These are phyloP conservation scores for Geotrichum macrosporum DNA, from an alignment of 1,139 yeast species.

Conservation along the genomic window DNA sequence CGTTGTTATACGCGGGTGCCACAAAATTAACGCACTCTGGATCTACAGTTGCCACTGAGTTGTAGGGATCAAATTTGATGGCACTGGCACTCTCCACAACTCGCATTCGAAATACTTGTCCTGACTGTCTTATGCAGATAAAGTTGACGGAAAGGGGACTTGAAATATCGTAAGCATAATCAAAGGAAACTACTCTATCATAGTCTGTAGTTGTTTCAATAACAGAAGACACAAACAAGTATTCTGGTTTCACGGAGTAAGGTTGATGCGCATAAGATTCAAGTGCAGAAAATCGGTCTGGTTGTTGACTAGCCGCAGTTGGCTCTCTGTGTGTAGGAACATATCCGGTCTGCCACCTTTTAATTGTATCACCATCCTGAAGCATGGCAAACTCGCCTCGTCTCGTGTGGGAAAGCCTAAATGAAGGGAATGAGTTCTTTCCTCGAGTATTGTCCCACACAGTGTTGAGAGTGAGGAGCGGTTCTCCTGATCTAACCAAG, in stretches of 20 bases:
- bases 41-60: slow-evolving; percentile 65
- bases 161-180: slow-evolving; percentile 60
- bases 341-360: slow-evolving; percentile 76
- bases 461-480: slow-evolving; percentile 46
- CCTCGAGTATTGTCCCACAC: slow-evolving; percentile 61
- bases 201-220: slow-evolving; percentile 70
- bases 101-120: slow-evolving; percentile 77
- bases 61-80: slow-evolving; percentile 62
- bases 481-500: slow-evolving; percentile 43
- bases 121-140: slow-evolving; percentile 86
- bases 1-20: slow-evolving; percentile 15
- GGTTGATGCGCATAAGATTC: slow-evolving; percentile 13
- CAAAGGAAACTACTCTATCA: slow-evolving; percentile 80
- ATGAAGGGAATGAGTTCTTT: slow-evolving; percentile 58
- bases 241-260: slow-evolving; percentile 23
- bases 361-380: slow-evolving; percentile 69
- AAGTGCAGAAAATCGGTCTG: slow-evolving; percentile 2
- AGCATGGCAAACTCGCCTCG: slow-evolving; percentile 75
- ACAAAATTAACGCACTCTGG: slow-evolving; percentile 48
- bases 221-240: slow-evolving; percentile 71
- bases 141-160: slow-evolving; percentile 48
- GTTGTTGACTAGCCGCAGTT: slow-evolving; percentile 4
- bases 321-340: slow-evolving; percentile 41
- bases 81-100: slow-evolving; percentile 65
- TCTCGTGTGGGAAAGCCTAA: slow-evolving; percentile 65